Percentiles rank a stretch among this genome's conserved stretches.
Evolutionary conservation across 306 rosid species (phyloP).

Genomic region (Clitoria ternatea): DNA sequence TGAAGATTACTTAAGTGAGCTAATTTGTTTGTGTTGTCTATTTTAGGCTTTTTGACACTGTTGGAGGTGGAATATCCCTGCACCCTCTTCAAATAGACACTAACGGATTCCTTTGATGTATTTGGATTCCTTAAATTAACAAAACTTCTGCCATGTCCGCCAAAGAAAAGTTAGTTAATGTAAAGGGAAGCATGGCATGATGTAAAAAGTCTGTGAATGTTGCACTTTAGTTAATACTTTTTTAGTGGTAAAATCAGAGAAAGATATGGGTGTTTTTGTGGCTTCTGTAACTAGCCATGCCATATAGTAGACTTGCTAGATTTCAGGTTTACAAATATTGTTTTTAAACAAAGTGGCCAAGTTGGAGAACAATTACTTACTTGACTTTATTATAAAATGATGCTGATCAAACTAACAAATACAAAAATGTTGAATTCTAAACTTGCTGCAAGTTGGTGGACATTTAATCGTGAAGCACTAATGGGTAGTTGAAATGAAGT

Average conservation of each 20-base stretch:
- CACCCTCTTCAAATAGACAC: slow-evolving; percentile 6
- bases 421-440: slow-evolving; percentile 14
- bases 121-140: neutral
- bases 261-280: neutral
- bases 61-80: slow-evolving; percentile 10
- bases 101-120: slow-evolving; percentile 7
- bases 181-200: neutral
- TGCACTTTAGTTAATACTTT: neutral
- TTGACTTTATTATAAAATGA: neutral
- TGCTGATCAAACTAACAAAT: slow-evolving; percentile 7
- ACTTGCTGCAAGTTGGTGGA: slow-evolving; percentile 28
- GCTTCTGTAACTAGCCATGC: slow-evolving; percentile 5
- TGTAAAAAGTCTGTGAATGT: neutral
- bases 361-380: slow-evolving; percentile 11
- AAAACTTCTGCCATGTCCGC: neutral
- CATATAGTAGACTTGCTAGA: neutral
- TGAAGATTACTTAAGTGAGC: slow-evolving; percentile 6
- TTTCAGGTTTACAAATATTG: neutral
- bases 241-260: neutral
- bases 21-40: slow-evolving; percentile 14
- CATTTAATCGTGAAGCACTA: slow-evolving; percentile 16
- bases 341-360: neutral
- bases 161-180: neutral
- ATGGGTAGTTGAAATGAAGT: slow-evolving; percentile 26
- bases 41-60: neutral